phyloP scores from a whole-genome alignment of 495 filamentous ascomycete genomes.

The Neurospora pannonica region DNA sequence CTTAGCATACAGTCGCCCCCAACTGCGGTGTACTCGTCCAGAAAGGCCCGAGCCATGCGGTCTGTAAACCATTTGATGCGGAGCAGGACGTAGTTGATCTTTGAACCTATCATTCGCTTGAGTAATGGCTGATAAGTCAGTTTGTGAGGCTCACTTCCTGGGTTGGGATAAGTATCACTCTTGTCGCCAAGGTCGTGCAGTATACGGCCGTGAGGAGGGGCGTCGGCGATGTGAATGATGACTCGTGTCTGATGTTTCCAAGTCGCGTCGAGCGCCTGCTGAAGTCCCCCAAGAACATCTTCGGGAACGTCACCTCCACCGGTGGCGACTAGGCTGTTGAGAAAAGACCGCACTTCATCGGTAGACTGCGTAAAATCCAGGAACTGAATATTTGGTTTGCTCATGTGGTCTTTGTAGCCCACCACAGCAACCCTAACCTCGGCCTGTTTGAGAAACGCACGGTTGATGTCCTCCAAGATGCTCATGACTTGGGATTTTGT shows the following conservation, averaged over 20 bases:
- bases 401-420: constrained; percentile 28
- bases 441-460: constrained; percentile 26
- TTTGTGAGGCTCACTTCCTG: too few species aligned
- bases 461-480: constrained; percentile 26
- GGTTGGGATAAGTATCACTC: too few species aligned
- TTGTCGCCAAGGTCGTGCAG: not conserved
- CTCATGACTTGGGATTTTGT: constrained; percentile 26
- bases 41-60: too few species aligned
- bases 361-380: constrained; percentile 12
- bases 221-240: constrained; percentile 31
- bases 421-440: constrained; percentile 34
- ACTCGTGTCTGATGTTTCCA: constrained; percentile 28
- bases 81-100: too few species aligned
- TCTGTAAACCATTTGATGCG: too few species aligned
- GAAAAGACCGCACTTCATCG: constrained; percentile 11
- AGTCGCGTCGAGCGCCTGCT: constrained; percentile 15
- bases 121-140: too few species aligned
- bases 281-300: constrained; percentile 26
- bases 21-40: too few species aligned
- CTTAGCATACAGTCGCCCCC: too few species aligned
- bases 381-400: constrained; percentile 21
- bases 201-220: constrained; percentile 21
- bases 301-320: constrained; percentile 22
- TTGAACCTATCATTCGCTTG: too few species aligned
- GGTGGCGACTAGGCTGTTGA: constrained; percentile 9